Conservation (phyloP, 352 stramenopile species). For the Globisporangium polare region DNA sequence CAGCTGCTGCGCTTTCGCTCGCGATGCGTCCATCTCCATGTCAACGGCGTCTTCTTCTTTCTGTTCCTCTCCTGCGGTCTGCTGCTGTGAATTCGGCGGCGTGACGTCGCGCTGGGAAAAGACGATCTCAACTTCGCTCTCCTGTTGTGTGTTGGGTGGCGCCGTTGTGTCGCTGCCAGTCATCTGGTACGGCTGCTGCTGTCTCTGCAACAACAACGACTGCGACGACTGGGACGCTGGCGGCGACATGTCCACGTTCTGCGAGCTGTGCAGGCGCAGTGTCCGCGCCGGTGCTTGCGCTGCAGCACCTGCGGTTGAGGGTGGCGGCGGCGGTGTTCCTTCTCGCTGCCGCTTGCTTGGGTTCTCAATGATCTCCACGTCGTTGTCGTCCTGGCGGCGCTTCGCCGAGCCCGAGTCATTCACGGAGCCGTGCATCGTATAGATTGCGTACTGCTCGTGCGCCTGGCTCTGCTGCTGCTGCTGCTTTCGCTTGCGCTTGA, state of each 20-base stretch:
- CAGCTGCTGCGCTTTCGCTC: slow-evolving; percentile 1
- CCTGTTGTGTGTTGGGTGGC: not conserved
- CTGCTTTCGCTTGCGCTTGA: slow-evolving; percentile 35
- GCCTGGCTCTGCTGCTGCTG: slow-evolving; percentile 9
- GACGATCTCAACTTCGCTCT: slow-evolving; percentile 4
- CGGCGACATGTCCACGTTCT: slow-evolving; percentile 9
- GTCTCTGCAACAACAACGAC: not conserved
- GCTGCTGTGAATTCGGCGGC: not conserved
- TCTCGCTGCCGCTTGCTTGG: slow-evolving; percentile 8
- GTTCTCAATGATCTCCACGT: slow-evolving; percentile 8
- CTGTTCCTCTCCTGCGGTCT: not conserved
- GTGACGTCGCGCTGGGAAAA: slow-evolving; percentile 6
- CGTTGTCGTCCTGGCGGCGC: slow-evolving; percentile 2
- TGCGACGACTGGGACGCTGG: not conserved
- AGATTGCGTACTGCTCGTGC: not conserved
- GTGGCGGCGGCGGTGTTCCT: not conserved
- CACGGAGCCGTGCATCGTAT: not conserved
- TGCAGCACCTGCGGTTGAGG: not conserved
- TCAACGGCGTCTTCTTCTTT: not conserved
- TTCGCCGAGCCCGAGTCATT: slow-evolving; percentile 1
- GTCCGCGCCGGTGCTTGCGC: not conserved
- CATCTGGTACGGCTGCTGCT: not conserved
- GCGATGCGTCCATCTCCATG: not conserved
- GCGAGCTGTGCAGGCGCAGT: slow-evolving; percentile 9
- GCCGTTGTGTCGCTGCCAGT: not conserved